phyloP scores from a whole-genome alignment of 2,329 filamentous ascomycete genomes.

The Nemania sp. region DNA sequence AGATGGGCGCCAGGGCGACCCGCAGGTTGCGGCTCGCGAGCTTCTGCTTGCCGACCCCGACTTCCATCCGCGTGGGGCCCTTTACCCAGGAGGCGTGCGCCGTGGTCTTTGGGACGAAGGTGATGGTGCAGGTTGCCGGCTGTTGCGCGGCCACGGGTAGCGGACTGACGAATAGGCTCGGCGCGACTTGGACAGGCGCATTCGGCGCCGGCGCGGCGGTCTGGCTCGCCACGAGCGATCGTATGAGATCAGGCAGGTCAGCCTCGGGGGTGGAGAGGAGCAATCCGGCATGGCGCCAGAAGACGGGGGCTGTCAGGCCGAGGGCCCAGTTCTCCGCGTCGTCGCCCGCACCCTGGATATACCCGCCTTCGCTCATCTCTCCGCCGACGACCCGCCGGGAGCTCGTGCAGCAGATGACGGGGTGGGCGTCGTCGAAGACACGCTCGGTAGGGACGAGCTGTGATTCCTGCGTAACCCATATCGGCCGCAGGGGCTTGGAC shows the following conservation, averaged over 20 bases:
- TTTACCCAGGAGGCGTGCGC: slow-evolving; percentile 50
- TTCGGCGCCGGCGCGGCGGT: slow-evolving; percentile 39
- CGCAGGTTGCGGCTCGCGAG: slow-evolving; percentile 83
- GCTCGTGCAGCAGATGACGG: slow-evolving; percentile 83
- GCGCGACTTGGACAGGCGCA: slow-evolving; percentile 42
- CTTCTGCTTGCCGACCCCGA: slow-evolving; percentile 73
- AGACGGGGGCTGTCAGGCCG: slow-evolving; percentile 76
- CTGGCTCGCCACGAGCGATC: slow-evolving; percentile 45
- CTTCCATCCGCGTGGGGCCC: slow-evolving; percentile 49
- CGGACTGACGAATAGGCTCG: slow-evolving; percentile 37
- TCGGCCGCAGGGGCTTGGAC: slow-evolving; percentile 72
- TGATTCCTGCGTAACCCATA: slow-evolving; percentile 80
- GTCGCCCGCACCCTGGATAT: slow-evolving; percentile 91
- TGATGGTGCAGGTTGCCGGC: slow-evolving; percentile 46
- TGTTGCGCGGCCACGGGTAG: slow-evolving; percentile 24
- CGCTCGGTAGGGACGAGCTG: slow-evolving; percentile 44
- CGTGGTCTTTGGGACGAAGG: slow-evolving; percentile 50
- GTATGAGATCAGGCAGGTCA: slow-evolving; percentile 59
- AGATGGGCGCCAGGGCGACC: slow-evolving; percentile 66
- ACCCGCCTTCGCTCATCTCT: slow-evolving; percentile 72
- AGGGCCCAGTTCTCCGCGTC: slow-evolving; percentile 92
- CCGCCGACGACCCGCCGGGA: slow-evolving; percentile 72
- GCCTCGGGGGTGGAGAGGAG: slow-evolving; percentile 70
- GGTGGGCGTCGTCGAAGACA: slow-evolving; percentile 64
- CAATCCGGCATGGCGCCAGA: slow-evolving; percentile 71